These are phyloP conservation scores for Pichia sp. DNA, from an alignment of 1,139 yeast species.

Conservation along the genomic window DNA sequence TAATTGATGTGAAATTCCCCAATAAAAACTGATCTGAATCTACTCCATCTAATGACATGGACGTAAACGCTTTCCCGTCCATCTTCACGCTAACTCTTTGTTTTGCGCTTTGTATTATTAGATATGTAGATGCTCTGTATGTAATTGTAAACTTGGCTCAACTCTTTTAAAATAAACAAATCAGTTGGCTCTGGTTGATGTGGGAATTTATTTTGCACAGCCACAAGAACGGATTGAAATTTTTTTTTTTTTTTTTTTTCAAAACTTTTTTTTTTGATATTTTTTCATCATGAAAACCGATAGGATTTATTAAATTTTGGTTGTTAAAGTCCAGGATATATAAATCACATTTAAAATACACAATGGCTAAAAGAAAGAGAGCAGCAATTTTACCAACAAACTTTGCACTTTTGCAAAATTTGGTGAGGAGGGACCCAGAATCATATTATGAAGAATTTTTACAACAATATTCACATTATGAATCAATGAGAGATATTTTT, in stretches of 20 bases:
- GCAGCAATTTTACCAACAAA: constrained; percentile 90
- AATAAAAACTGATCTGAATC: constrained; percentile 9
- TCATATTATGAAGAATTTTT: constrained; percentile 90
- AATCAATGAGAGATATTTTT: constrained; percentile 81
- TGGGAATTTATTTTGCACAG: neutral
- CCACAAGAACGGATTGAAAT: neutral
- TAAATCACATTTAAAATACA: neutral
- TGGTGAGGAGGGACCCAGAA: constrained; percentile 88
- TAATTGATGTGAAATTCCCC: neutral
- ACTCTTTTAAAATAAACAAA: no score
- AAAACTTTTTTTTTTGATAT: neutral
- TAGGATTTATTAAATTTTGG: no score
- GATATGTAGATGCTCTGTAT: no score
- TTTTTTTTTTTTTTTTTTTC: neutral
- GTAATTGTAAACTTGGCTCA: neutral
- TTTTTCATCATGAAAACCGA: neutral
- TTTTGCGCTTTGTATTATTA: no score
- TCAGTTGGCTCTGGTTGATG: no score
- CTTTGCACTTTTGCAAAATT: constrained; percentile 82
- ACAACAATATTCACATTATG: constrained; percentile 89
- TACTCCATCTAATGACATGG: constrained; percentile 1
- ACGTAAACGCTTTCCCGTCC: neutral
- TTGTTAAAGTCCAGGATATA: no score
- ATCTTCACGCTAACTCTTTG: neutral
- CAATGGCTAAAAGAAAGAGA: constrained; percentile 82